Conservation (phyloP, 495 filamentous ascomycete species). For the Astrocystis sublimbata region DNA sequence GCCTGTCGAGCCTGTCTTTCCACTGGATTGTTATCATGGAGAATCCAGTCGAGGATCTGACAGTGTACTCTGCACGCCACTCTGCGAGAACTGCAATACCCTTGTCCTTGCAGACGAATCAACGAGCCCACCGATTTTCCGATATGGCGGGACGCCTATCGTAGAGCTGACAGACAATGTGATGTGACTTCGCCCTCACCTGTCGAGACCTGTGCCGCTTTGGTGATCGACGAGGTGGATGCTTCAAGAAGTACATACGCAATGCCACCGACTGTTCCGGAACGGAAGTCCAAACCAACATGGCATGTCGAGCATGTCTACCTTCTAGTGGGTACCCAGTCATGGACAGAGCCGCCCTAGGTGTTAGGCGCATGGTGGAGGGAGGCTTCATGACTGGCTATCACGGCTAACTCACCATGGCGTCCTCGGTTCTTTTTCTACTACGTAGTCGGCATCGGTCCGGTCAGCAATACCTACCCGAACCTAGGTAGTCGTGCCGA, state of each 20-base stretch:
- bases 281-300: neutral
- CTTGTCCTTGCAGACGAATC: neutral
- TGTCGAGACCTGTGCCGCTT: too few relatives aligned
- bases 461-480: conserved; percentile 10
- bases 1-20: too few relatives aligned
- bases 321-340: neutral
- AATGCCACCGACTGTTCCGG: neutral
- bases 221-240: neutral
- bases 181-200: conserved; percentile 9
- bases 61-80: conserved; percentile 10
- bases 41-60: neutral
- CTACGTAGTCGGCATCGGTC: conserved; percentile 11
- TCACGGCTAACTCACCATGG: neutral
- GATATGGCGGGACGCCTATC: conserved; percentile 2
- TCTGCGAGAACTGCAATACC: conserved; percentile 4
- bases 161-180: neutral
- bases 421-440: neutral
- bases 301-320: neutral
- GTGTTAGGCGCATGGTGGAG: neutral
- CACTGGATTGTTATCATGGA: too few relatives aligned
- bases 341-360: neutral
- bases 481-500: conserved; percentile 10
- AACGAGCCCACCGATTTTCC: conserved; percentile 1
- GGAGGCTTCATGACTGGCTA: neutral
- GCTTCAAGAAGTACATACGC: neutral